Evolutionary conservation across 2,329 filamentous ascomycete genomes (phyloP), one percentile per base, ranked within the genome.

Genomic region (Zasmidium angulare): DNA sequence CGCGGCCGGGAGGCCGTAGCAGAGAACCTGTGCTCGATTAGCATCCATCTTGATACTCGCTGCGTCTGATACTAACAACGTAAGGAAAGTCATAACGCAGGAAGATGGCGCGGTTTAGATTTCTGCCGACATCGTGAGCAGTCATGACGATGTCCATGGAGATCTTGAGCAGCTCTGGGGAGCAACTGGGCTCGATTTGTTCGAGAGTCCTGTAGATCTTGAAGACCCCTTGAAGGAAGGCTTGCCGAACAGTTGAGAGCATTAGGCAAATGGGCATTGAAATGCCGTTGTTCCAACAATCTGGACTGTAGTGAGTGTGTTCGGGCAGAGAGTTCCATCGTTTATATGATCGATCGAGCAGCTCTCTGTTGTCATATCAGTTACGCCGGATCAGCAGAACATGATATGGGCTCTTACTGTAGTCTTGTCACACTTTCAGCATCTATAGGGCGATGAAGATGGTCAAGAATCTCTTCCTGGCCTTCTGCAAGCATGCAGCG

Each of bases 1-100:
- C 1, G 62, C 65, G 23, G 58, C 55, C 2, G 66, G 59, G 2
- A 66, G 47, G 22, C 61, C 65, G 26, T 68, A 67, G 20, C 47
- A 53, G 3, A 68, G 52, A 20, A 65, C 55, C 62, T 65, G 26
- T 7, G 24, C 6, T 24, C 10, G 1, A 24, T 59, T 24, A 59
- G 52, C 47, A 20, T 19, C 7, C 7, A 43, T n/a, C n/a, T 43
- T 43, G 36, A 19, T n/a, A 43, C 4, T 43, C n/a, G 14, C 14
- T 43, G 19, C n/a, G 55, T 22, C 20, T 31, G 19, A 6, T 50
- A 55, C 62, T 56, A 47, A 63, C 64, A 12, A 65, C 56, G 21
- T 63, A 65, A 2, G 63, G 56, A 20, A 63, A 62, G 21, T 67
- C 65, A 19, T 59, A 50, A 12, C 57, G 50, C 11, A 64, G 21